Base-by-base conservation (phyloP, 371 early-diverging fungal species). In the Zopfochytrium polystomum region DNA sequence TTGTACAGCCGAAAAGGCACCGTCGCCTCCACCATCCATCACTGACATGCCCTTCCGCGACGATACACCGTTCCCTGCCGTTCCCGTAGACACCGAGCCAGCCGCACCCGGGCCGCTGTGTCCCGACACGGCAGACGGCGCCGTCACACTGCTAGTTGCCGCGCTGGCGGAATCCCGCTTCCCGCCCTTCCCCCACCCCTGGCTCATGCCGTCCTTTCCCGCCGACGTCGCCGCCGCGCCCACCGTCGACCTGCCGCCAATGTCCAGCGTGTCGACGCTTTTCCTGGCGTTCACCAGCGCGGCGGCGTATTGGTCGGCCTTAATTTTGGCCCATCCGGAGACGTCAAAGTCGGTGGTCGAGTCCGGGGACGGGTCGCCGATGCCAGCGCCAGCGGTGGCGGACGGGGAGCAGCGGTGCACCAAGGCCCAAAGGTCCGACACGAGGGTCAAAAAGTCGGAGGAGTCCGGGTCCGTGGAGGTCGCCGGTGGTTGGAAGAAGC, bases 251-350 rank as follows among this genome's bases (percentile, higher is more conserved):
- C 15, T 15, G 34, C 1, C 15, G 18, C 38, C 11, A 22, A 18
- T 31, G 11, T 15, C 11, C 32, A 54, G 32, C 7, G n/a, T 49
- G 2, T 53, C 58, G 13, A 26, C 32, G 29, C 56, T 62, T 30
- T 51, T 63, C 52, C 58, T 38, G 18, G 55, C 61, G 18, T 57
- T 20, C 33, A 60, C 50, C 42, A 65, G 54, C 25, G 66, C 69
- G 25, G 61, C 58, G 0, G 64, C 67, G 51, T 68, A 67, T 55
- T 71, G 67, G 13, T 68, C 75, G 1, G 66, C 76, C 43, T 71
- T 70, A 33, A 76, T 72, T 33, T 62, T 62, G 3, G 71, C 73
- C 73, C 73, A 72, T 2, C 76, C 76, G 34, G 68, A 62, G 46
- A 68, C 56, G 20, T 72, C 73, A 49, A 76, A 71, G 44, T 72